phyloP scores from a whole-genome alignment of 2,329 filamentous ascomycete species.

The Volutella citrinella region DNA sequence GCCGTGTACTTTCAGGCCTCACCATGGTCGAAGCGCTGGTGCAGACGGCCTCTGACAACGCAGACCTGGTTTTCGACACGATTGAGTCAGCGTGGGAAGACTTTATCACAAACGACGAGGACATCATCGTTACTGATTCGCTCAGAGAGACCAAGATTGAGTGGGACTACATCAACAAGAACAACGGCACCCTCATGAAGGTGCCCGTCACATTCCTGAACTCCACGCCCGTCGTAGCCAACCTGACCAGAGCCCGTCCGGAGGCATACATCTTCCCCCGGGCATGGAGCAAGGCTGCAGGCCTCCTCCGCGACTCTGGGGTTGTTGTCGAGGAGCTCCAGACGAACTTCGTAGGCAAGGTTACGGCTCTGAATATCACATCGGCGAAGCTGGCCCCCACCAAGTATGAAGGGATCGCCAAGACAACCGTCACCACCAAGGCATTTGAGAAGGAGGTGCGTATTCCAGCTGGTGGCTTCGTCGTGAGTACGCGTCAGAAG shows the following conservation, averaged over 20 bases:
- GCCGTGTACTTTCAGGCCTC: constrained; percentile 25
- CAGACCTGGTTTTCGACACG: constrained; percentile 13
- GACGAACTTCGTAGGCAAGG: constrained; percentile 18
- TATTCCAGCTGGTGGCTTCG: constrained; percentile 24
- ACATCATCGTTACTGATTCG: constrained; percentile 23
- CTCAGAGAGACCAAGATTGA: constrained; percentile 18
- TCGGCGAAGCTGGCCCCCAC: constrained; percentile 10
- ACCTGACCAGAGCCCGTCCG: constrained; percentile 22
- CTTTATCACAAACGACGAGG: constrained; percentile 18
- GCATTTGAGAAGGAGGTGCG: constrained; percentile 13
- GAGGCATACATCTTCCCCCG: constrained; percentile 26
- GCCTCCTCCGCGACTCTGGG: constrained; percentile 19
- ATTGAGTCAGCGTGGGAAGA: constrained; percentile 21
- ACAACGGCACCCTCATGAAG: constrained; percentile 21
- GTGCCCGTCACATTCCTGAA: constrained; percentile 20
- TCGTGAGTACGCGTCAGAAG: constrained; percentile 22
- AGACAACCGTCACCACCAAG: constrained; percentile 21
- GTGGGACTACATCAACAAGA: constrained; percentile 24
- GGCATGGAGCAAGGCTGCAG: constrained; percentile 21
- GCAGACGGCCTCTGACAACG: constrained; percentile 22
- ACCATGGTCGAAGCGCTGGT: constrained; percentile 23
- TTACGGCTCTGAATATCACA: constrained; percentile 20
- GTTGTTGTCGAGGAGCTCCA: constrained; percentile 19
- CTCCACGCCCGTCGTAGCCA: constrained; percentile 21
- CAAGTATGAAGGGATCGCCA: constrained; percentile 20